Evolutionary conservation across 169 alveolate species (phyloP).

Genomic region (Eimeria sp.): DNA sequence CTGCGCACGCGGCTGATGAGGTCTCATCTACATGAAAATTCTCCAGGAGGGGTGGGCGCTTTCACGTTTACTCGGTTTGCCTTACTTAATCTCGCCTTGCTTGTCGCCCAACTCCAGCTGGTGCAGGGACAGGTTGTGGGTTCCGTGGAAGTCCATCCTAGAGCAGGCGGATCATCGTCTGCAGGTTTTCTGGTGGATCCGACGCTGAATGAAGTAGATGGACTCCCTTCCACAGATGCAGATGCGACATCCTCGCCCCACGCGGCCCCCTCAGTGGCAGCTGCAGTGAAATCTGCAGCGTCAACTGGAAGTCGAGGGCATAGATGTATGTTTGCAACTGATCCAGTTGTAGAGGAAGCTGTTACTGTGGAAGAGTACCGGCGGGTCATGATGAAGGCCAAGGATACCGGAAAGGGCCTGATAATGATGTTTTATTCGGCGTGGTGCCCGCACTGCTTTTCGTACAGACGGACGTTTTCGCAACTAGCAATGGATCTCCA

Average conservation of each 20-base stretch:
- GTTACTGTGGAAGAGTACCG: background rate
- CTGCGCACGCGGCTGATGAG: conserved; percentile 23
- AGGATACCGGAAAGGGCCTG: background rate
- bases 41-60: conserved; percentile 9
- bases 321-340: conserved; percentile 39
- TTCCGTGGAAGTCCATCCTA: background rate
- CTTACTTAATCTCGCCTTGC: background rate
- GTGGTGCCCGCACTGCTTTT: conserved; percentile 62
- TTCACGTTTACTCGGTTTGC: background rate
- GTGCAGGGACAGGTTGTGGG: background rate
- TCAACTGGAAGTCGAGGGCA: conserved; percentile 16
- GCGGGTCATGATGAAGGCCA: background rate
- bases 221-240: background rate
- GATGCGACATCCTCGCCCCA: background rate
- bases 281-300: background rate
- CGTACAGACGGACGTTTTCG: conserved; percentile 42
- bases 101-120: background rate
- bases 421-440: conserved; percentile 57
- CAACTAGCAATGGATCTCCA: conserved; percentile 33
- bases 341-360: conserved; percentile 29
- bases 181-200: conserved; percentile 1
- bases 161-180: background rate
- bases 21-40: background rate
- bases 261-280: background rate
- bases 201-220: background rate